Conservation (phyloP, 1,284 basidiomycete genomes). For the Ganoderma sinense region DNA sequence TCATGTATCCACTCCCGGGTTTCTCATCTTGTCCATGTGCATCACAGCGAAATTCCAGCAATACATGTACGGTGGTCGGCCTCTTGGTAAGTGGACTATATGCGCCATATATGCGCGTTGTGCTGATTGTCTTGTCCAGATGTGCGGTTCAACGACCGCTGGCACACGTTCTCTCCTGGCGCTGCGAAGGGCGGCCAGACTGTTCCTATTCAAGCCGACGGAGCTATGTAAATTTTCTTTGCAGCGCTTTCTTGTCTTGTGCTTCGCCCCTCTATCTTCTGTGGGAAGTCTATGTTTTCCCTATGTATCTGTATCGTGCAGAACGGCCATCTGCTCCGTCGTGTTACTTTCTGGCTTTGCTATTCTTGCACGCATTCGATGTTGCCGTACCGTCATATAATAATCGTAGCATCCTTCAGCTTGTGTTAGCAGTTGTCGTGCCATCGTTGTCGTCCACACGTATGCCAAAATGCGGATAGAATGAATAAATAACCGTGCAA, state of each 20-base stretch:
- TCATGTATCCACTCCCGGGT: too few species aligned
- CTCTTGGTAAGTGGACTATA: conserved; percentile 66
- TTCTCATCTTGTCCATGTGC: neutral
- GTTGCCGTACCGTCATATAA: neutral
- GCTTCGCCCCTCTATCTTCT: neutral
- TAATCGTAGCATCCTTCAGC: neutral
- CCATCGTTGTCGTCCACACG: neutral
- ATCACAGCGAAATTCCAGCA: conserved; percentile 85
- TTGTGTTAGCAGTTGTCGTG: neutral
- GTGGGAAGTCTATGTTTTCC: neutral
- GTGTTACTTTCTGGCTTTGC: neutral
- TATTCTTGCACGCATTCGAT: neutral
- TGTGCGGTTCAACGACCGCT: conserved; percentile 91
- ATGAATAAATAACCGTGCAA: neutral
- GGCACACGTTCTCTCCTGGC: conserved; percentile 88
- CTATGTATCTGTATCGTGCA: conserved; percentile 24
- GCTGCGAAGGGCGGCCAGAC: conserved; percentile 86
- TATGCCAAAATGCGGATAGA: conserved; percentile 6
- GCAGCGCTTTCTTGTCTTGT: conserved; percentile 8
- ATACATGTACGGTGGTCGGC: conserved; percentile 91
- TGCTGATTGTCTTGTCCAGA: conserved; percentile 51
- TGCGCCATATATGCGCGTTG: neutral
- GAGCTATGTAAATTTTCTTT: conserved; percentile 24
- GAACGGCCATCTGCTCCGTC: neutral
- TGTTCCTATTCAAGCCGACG: conserved; percentile 44